These are phyloP conservation scores for Hemerocallis citrina DNA, from an alignment of 106 monocot genomes.

Conservation along the genomic window DNA sequence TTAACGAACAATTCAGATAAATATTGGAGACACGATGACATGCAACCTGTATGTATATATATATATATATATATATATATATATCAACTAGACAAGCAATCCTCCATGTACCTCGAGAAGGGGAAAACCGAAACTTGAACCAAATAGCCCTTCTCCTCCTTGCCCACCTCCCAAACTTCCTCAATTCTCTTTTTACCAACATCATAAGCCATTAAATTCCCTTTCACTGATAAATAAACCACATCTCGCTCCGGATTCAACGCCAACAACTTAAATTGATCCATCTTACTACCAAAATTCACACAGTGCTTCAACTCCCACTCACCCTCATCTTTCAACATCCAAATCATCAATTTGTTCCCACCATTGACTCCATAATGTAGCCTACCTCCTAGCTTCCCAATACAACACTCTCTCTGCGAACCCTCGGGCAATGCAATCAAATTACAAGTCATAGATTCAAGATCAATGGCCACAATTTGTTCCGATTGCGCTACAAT, in stretches of 20 bases:
- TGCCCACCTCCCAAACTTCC: conserved; percentile 15
- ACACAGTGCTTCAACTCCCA: conserved; percentile 42
- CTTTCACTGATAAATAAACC: conserved; percentile 27
- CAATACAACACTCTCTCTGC: conserved; percentile 19
- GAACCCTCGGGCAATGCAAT: conserved; percentile 35
- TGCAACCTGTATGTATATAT: too few species aligned
- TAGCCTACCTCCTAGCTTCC: conserved; percentile 22
- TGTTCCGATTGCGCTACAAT: conserved; percentile 29
- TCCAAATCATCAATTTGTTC: conserved; percentile 32
- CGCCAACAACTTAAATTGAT: conserved; percentile 14
- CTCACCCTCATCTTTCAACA: neutral
- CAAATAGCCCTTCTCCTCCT: conserved; percentile 30
- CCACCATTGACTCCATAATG: conserved; percentile 28
- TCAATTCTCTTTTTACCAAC: conserved; percentile 13
- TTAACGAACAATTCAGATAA: too few species aligned
- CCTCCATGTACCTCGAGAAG: conserved; percentile 24
- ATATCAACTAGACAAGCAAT: conserved; percentile 19
- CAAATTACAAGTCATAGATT: conserved; percentile 9
- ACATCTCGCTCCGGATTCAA: conserved; percentile 39
- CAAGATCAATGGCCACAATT: conserved; percentile 24
- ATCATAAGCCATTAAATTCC: conserved; percentile 33
- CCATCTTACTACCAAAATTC: neutral
- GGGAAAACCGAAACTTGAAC: conserved; percentile 50
- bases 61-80: too few species aligned
- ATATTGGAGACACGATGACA: too few species aligned